phyloP scores from a whole-genome alignment of 2,329 filamentous ascomycete species.

The Albifimbria verrucaria region DNA sequence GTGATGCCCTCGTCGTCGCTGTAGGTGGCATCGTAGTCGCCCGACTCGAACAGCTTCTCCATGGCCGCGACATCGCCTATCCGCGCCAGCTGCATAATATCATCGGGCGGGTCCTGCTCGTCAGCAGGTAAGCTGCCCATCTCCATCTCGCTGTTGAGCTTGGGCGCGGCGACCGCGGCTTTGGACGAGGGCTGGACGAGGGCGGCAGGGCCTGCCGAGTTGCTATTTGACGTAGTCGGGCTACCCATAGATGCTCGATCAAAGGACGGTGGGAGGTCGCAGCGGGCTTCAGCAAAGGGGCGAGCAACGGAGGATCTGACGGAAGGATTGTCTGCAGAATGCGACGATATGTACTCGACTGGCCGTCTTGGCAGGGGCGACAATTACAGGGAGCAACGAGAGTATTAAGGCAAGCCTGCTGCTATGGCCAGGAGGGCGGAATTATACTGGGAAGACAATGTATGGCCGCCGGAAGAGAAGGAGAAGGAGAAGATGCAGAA shows the following conservation, averaged over 20 bases:
- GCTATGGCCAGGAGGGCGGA: neutral
- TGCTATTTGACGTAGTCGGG: conserved; percentile 30
- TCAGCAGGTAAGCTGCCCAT: conserved; percentile 47
- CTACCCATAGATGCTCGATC: conserved; percentile 35
- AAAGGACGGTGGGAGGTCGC: too few relatives aligned
- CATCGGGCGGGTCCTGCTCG: conserved; percentile 49
- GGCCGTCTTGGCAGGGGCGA: too few relatives aligned
- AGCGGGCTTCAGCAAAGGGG: too few relatives aligned
- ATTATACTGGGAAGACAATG: neutral
- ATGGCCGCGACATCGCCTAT: conserved; percentile 83
- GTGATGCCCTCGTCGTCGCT: conserved; percentile 92
- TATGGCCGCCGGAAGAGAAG: neutral
- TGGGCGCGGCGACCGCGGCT: conserved; percentile 47
- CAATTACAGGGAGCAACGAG: neutral
- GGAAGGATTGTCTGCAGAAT: neutral
- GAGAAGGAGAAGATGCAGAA: neutral
- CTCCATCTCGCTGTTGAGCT: conserved; percentile 56
- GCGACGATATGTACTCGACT: neutral
- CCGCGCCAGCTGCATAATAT: conserved; percentile 94
- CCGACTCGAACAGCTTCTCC: conserved; percentile 83
- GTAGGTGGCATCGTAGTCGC: conserved; percentile 78
- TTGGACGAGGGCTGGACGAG: conserved; percentile 57
- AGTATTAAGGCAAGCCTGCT: neutral
- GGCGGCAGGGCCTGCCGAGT: conserved; percentile 34
- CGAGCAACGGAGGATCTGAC: neutral